Evolutionary conservation across 148 eudicot species (phyloP).

Genomic region (Nyssa sinensis): DNA sequence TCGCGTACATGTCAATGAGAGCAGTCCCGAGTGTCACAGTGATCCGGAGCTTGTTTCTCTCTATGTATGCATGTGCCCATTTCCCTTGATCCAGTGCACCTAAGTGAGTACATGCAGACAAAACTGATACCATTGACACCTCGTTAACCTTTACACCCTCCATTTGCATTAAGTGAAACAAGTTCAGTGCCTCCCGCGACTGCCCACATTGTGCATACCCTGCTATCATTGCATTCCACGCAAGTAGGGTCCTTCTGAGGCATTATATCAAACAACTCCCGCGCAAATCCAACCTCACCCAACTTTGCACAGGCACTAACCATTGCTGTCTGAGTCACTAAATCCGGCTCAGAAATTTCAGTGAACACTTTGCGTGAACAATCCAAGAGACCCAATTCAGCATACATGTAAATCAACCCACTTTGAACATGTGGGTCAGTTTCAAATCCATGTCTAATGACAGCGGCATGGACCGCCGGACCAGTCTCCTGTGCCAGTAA

Average conservation of each 20-base stretch:
- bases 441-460: slow-evolving; percentile 18
- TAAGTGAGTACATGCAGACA: background rate
- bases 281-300: slow-evolving; percentile 14
- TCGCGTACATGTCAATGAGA: background rate
- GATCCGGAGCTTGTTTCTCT: background rate
- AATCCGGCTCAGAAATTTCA: slow-evolving; percentile 12
- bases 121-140: background rate
- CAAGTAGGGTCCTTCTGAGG: background rate
- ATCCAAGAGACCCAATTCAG: slow-evolving; percentile 15
- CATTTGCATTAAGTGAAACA: background rate
- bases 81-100: background rate
- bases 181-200: background rate
- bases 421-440: slow-evolving; percentile 27
- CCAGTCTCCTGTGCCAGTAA: slow-evolving; percentile 1
- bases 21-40: background rate
- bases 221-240: background rate
- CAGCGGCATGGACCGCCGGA: slow-evolving; percentile 5
- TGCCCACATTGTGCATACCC: background rate
- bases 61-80: background rate
- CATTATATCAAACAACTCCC: background rate
- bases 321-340: slow-evolving; percentile 14
- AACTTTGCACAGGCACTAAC: slow-evolving; percentile 16
- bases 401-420: slow-evolving; percentile 18
- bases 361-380: background rate
- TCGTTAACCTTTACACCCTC: slow-evolving; percentile 1